Conservation (phyloP, 768 basidiomycete genomes). For the Boletus edulis region DNA sequence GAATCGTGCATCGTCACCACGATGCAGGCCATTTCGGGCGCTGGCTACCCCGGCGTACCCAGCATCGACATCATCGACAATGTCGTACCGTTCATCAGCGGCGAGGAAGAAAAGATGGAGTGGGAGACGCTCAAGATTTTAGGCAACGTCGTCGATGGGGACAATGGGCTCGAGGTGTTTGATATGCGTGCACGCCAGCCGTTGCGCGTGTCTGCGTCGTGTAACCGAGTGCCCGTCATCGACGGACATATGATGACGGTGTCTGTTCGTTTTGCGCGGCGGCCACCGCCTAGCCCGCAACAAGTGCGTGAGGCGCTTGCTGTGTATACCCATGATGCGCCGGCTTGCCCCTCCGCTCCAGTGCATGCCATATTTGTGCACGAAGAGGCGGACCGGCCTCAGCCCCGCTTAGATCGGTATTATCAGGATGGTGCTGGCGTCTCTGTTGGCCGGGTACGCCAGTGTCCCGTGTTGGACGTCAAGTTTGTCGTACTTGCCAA, state of each 20-base stretch:
- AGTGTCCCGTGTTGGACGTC: slow-evolving; percentile 91
- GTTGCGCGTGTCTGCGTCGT: slow-evolving; percentile 87
- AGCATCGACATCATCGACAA: slow-evolving; percentile 93
- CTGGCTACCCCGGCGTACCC: slow-evolving; percentile 94
- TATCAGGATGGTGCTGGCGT: slow-evolving; percentile 91
- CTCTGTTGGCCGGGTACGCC: slow-evolving; percentile 84
- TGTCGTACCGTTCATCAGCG: slow-evolving; percentile 89
- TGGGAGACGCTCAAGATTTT: slow-evolving; percentile 99
- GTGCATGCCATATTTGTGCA: slow-evolving; percentile 85
- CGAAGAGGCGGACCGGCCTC: slow-evolving; percentile 89
- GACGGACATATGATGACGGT: slow-evolving; percentile 94
- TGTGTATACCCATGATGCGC: slow-evolving; percentile 74
- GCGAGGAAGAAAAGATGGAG: slow-evolving; percentile 98
- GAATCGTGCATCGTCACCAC: slow-evolving; percentile 91
- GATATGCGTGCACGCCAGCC: slow-evolving; percentile 83
- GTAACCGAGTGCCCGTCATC: slow-evolving; percentile 93
- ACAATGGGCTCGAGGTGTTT: slow-evolving; percentile 59
- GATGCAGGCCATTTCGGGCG: slow-evolving; percentile 97
- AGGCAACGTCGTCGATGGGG: slow-evolving; percentile 66
- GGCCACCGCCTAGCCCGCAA: slow-evolving; percentile 83
- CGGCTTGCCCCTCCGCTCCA: slow-evolving; percentile 82
- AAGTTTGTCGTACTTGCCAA: slow-evolving; percentile 93
- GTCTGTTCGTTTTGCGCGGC: slow-evolving; percentile 75
- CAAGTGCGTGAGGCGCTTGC: slow-evolving; percentile 81
- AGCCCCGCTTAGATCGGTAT: slow-evolving; percentile 89